Percentiles rank a stretch among this genome's conserved stretches.
These are phyloP conservation scores for Allantophomopsis lycopodina DNA, from an alignment of 2,329 filamentous ascomycete species.

Conservation along the genomic window DNA sequence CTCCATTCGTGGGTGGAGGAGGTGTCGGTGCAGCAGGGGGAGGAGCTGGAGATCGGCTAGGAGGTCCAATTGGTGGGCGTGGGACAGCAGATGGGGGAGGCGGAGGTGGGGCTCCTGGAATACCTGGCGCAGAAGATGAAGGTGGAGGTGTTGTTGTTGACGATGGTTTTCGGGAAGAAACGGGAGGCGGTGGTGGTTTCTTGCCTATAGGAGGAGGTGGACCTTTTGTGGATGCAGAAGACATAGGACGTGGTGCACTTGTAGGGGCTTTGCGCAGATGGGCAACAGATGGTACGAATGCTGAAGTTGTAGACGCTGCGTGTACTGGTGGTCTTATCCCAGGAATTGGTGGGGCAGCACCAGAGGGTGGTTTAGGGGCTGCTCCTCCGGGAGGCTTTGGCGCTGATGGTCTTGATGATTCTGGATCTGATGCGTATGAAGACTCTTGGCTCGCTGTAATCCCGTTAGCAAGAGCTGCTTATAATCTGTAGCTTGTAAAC, in stretches of 20 bases:
- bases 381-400: constrained; percentile 40
- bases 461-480: constrained; percentile 8
- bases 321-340: constrained; percentile 34
- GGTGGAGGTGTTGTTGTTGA: constrained; percentile 21
- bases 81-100: constrained; percentile 21
- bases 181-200: constrained; percentile 53
- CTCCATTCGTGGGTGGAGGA: constrained; percentile 17
- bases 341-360: constrained; percentile 44
- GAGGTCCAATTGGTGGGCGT: constrained; percentile 11
- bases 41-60: constrained; percentile 11
- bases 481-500: constrained; percentile 1
- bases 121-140: constrained; percentile 22
- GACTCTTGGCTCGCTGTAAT: constrained; percentile 47
- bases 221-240: constrained; percentile 47
- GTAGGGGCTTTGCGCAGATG: constrained; percentile 44
- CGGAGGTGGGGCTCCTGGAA: constrained; percentile 17
- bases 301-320: constrained; percentile 30
- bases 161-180: constrained; percentile 41
- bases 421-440: constrained; percentile 72
- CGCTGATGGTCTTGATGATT: constrained; percentile 43
- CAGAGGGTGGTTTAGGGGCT: constrained; percentile 44
- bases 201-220: constrained; percentile 71
- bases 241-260: constrained; percentile 39
- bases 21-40: constrained; percentile 19
- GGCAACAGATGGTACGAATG: constrained; percentile 38